These are phyloP conservation scores for Endothia cerciana DNA, from an alignment of 2,329 filamentous ascomycete species.

Conservation along the genomic window DNA sequence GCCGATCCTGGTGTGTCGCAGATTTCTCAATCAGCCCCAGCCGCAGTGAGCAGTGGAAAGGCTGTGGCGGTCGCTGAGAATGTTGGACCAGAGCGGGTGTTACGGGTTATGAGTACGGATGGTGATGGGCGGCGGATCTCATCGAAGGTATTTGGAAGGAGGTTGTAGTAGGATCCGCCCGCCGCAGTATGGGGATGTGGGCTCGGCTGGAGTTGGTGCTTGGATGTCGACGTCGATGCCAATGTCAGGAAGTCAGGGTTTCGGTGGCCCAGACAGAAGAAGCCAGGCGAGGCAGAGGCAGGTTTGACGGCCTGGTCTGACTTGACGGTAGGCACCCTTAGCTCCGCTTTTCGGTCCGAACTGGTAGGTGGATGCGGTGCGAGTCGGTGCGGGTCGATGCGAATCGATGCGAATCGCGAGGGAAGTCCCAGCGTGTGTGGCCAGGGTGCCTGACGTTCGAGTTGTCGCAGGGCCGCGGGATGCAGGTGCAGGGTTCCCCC, in stretches of 20 bases:
- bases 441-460: constrained; percentile 13
- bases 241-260: not conserved
- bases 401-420: constrained; percentile 4
- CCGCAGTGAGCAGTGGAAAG: constrained; percentile 17
- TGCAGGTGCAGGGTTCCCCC: constrained; percentile 6
- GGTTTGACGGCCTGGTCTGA: constrained; percentile 7
- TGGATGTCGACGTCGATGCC: constrained; percentile 1
- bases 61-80: not conserved
- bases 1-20: constrained; percentile 1
- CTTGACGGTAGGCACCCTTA: not conserved
- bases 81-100: too few species aligned
- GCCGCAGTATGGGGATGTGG: not conserved
- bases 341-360: constrained; percentile 17
- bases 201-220: not conserved
- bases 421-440: not conserved
- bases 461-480: constrained; percentile 11
- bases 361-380: constrained; percentile 9
- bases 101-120: not conserved
- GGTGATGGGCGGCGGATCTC: not conserved
- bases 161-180: not conserved
- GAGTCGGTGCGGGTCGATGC: constrained; percentile 8
- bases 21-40: constrained; percentile 5
- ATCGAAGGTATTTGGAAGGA: not conserved
- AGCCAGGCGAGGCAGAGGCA: not conserved
- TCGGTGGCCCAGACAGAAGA: not conserved